These are phyloP conservation scores for Xylaria sp. DNA, from an alignment of 2,329 filamentous ascomycete genomes.

Conservation along the genomic window DNA sequence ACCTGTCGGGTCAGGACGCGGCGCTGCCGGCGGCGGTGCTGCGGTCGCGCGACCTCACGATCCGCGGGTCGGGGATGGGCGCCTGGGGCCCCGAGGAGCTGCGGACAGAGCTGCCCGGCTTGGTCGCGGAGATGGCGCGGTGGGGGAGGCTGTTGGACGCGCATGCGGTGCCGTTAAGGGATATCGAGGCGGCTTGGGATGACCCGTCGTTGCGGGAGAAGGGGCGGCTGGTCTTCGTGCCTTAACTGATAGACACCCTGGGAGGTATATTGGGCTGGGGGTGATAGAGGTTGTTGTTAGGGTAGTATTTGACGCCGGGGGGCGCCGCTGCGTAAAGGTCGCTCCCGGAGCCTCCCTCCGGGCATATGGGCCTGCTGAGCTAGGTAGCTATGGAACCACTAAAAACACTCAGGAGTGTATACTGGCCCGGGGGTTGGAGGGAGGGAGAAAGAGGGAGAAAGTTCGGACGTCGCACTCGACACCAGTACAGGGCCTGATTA, in stretches of 20 bases:
- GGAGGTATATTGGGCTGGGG: not conserved
- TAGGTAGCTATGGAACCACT: too few relatives aligned
- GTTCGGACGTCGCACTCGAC: too few relatives aligned
- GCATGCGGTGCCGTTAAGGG: constrained; percentile 32
- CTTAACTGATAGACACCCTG: constrained; percentile 12
- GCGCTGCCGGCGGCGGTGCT: constrained; percentile 47
- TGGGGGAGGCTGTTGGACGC: constrained; percentile 35
- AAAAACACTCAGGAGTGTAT: too few relatives aligned
- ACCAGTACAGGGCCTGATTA: not conserved
- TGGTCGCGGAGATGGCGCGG: constrained; percentile 37
- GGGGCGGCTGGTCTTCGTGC: constrained; percentile 34
- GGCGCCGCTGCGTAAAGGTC: too few relatives aligned
- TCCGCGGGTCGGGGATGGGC: constrained; percentile 50
- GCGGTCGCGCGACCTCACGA: constrained; percentile 51
- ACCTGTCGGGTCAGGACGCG: constrained; percentile 42
- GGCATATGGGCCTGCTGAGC: too few relatives aligned
- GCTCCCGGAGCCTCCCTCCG: too few relatives aligned
- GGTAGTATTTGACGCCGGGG: not conserved
- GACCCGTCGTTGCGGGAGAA: constrained; percentile 29
- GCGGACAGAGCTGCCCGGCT: constrained; percentile 31
- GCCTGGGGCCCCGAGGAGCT: constrained; percentile 43
- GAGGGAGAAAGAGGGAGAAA: too few relatives aligned
- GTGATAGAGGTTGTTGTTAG: too few relatives aligned
- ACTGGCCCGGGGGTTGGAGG: too few relatives aligned
- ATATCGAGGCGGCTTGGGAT: constrained; percentile 39